Conservation (phyloP, 306 rosid genomes). For the Sesbania bispinosa region DNA sequence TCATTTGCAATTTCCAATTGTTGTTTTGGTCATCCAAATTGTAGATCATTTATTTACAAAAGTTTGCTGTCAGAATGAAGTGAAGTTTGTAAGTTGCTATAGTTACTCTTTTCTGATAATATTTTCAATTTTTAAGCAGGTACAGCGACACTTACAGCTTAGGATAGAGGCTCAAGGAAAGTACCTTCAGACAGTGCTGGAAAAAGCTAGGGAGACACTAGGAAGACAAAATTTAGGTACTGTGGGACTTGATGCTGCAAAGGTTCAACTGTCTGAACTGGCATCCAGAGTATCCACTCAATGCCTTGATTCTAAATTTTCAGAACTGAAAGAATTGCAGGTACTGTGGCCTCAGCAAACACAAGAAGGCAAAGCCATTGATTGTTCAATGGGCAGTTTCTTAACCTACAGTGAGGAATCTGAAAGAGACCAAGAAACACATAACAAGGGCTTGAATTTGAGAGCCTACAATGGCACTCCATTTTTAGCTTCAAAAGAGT, state of each 20-base stretch:
- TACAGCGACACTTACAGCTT: conserved; percentile 81
- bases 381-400: conserved; percentile 60
- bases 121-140: conserved; percentile 42
- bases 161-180: conserved; percentile 90
- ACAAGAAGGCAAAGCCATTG: conserved; percentile 40
- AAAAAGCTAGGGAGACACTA: conserved; percentile 75
- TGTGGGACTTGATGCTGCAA: too few species aligned
- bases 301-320: conserved; percentile 45
- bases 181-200: conserved; percentile 74
- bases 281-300: conserved; percentile 67
- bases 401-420: conserved; percentile 53
- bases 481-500: conserved; percentile 27
- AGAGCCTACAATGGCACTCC: conserved; percentile 29
- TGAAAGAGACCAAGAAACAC: conserved; percentile 45
- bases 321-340: conserved; percentile 46
- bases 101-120: background rate
- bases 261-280: conserved; percentile 73
- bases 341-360: conserved; percentile 41
- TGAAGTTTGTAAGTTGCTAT: background rate
- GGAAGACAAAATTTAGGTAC: conserved; percentile 57
- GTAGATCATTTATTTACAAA: too few species aligned
- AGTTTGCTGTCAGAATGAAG: too few species aligned
- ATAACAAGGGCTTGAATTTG: conserved; percentile 28
- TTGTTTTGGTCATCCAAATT: background rate
- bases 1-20: background rate